Evolutionary conservation across 495 filamentous ascomycete species (phyloP), one percentile per base, ranked within the genome.

Genomic region (Achaetomiella virescens): DNA sequence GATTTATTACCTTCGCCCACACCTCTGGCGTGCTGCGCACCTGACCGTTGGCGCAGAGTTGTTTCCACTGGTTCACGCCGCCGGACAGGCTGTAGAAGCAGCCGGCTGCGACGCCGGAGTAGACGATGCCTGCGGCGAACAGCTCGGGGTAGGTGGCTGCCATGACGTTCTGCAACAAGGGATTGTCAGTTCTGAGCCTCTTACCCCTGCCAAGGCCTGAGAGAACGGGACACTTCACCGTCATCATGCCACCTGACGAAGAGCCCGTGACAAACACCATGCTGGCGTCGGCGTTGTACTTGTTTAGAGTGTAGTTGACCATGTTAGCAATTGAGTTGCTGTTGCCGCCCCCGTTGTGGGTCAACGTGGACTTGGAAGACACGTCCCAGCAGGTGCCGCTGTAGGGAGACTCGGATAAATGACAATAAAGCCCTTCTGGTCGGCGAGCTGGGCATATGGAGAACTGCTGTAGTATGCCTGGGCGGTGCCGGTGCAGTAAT

Each of bases 91-190:
- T 69, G 55, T 64, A 62, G 40, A 75, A 75, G 66, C 81, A 85
- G n/a, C 81, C 81, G 1, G 75, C 79, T 24, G 82, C 66, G 1
- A 85, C 80, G 25, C 83, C 82, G 17, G 73, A 71, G 70, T 82
- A 85, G 49, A 73, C 76, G 6, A 73, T 75, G 0, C 73, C 81
- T 1, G 81, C 81, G 1, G 60, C 66, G 65, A 84, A 79, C 29
- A 84, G 58, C 20, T 81, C 73, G 1, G 81, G 82, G 60, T 84
- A 83, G 10, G 78, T 77, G 2, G 78, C 81, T 0, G 79, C 78
- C 55, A 84, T 62, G 25, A 81, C 79, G 48, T 84, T 83, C 5
- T n/a, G n/a, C n/a, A n/a, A n/a, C n/a, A n/a, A n/a, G n/a, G n/a
- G n/a, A n/a, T n/a, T n/a, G n/a, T n/a, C n/a, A n/a, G n/a, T n/a